A percentile compares a stretch with the other conserved stretches of the same genome.
Evolutionary conservation across 1,284 basidiomycete genomes (phyloP).

Genomic region (Bondarzewia mesenterica): DNA sequence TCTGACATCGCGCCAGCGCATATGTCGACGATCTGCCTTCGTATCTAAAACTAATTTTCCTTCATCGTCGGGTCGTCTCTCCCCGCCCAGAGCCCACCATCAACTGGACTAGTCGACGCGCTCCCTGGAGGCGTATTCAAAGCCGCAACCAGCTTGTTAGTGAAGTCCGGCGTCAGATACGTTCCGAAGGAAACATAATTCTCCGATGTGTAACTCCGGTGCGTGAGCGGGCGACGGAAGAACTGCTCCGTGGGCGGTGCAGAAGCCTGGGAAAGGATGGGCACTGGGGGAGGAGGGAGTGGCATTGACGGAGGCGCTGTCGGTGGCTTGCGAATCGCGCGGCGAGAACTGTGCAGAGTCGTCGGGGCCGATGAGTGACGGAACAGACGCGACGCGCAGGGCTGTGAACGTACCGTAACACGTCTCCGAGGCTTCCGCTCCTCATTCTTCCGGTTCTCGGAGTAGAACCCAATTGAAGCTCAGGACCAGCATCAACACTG

Average conservation of each 20-base stretch:
- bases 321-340: constrained; percentile 21
- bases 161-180: constrained; percentile 2
- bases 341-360: constrained; percentile 20
- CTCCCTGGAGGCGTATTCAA: constrained; percentile 4
- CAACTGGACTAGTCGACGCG: constrained; percentile 4
- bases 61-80: constrained; percentile 3
- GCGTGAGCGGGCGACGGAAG: constrained; percentile 18
- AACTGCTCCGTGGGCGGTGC: constrained; percentile 3
- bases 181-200: constrained; percentile 4
- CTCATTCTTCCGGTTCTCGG: constrained; percentile 36
- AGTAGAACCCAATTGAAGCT: constrained; percentile 15
- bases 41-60: no score
- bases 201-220: constrained; percentile 10
- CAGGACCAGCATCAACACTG: constrained; percentile 17
- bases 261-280: constrained; percentile 5
- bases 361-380: not conserved
- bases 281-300: constrained; percentile 22
- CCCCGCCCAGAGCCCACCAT: constrained; percentile 6
- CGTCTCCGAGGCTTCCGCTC: constrained; percentile 36
- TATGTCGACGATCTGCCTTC: no score
- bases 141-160: constrained; percentile 2
- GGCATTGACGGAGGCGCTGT: constrained; percentile 24
- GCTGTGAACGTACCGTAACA: constrained; percentile 26
- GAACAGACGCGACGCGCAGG: not conserved
- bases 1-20: no score